Evolutionary conservation across 2,329 filamentous ascomycete genomes (phyloP).

Genomic region (Amesomyces nigricolor): DNA sequence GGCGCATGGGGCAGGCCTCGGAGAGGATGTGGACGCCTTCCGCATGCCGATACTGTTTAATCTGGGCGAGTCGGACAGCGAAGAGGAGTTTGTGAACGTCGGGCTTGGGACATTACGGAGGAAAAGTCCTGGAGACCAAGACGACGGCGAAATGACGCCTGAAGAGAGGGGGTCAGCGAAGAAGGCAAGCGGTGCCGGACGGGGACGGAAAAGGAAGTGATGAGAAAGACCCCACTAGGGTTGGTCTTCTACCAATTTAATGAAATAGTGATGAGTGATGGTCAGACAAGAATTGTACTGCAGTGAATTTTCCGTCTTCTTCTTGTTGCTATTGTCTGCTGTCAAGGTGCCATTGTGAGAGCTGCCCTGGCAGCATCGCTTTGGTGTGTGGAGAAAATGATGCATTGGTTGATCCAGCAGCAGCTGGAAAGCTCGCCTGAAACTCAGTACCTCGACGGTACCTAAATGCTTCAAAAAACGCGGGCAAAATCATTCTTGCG

Average conservation of each 20-base stretch:
- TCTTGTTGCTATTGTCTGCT: too few relatives aligned
- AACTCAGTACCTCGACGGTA: background rate
- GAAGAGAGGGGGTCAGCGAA: slow-evolving; percentile 38
- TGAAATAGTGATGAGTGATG: too few relatives aligned
- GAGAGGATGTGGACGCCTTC: slow-evolving; percentile 55
- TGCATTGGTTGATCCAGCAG: too few relatives aligned
- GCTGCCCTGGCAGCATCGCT: background rate
- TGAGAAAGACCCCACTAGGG: slow-evolving; percentile 13
- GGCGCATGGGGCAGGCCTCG: slow-evolving; percentile 56
- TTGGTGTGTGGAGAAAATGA: background rate
- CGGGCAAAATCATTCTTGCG: background rate
- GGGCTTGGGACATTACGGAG: slow-evolving; percentile 78
- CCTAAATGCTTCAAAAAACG: background rate
- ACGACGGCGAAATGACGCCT: slow-evolving; percentile 52
- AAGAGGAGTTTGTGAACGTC: slow-evolving; percentile 73
- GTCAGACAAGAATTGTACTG: too few relatives aligned
- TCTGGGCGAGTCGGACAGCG: slow-evolving; percentile 88
- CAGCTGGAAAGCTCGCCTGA: background rate
- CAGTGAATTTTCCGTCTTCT: too few relatives aligned
- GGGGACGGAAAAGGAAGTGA: slow-evolving; percentile 40
- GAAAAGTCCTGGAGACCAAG: slow-evolving; percentile 71
- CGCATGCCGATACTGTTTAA: slow-evolving; percentile 91
- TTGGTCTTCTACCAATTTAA: too few relatives aligned
- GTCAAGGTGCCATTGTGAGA: background rate
- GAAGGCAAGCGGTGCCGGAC: slow-evolving; percentile 35